phyloP scores from a whole-genome alignment of 805 yeast species.

The Candida awuae region DNA sequence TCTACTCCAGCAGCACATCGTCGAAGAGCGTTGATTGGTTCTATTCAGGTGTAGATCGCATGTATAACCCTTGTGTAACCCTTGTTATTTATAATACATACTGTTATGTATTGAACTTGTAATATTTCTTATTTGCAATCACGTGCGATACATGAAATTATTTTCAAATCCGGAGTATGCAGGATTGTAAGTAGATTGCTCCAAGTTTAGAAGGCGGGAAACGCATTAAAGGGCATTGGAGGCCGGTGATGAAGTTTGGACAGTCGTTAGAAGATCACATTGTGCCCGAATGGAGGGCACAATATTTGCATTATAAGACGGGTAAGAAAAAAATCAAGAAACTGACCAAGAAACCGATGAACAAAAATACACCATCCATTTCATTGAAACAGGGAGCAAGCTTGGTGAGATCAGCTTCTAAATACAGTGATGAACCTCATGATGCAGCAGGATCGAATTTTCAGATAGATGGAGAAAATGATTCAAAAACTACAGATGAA shows the following conservation, averaged over 20 bases:
- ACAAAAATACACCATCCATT: constrained; percentile 4
- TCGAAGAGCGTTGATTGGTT: constrained; percentile 7
- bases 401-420: neutral
- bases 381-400: neutral
- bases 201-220: no score
- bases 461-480: neutral
- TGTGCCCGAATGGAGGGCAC: constrained; percentile 86
- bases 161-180: no score
- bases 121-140: no score
- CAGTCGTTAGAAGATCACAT: constrained; percentile 58
- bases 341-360: constrained; percentile 16
- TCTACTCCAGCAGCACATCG: constrained; percentile 14
- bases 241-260: constrained; percentile 76
- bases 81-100: no score
- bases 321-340: constrained; percentile 35
- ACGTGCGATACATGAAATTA: no score
- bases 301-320: constrained; percentile 63
- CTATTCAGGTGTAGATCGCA: no score
- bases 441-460: no score
- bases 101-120: no score
- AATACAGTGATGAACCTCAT: neutral
- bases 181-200: no score
- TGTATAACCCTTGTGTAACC: no score
- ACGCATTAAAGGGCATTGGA: no score
- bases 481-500: neutral